Percentiles rank a stretch among this genome's conserved stretches.
These are phyloP conservation scores for Microsporum ferrugineum DNA, from an alignment of 2,329 filamentous ascomycete genomes.

Conservation along the genomic window DNA sequence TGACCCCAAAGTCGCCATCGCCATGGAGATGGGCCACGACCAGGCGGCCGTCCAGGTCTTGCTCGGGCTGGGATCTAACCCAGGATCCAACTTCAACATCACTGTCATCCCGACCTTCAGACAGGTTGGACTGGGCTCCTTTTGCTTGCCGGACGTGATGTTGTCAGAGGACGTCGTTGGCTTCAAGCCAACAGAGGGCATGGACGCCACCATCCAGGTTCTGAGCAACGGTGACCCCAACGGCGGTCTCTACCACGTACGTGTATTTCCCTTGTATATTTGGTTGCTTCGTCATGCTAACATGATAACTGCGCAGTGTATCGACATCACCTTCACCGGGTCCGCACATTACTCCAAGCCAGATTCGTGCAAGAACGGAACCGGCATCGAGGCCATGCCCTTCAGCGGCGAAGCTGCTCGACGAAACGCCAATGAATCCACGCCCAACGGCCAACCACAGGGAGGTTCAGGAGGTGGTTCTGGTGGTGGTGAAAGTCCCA, in stretches of 20 bases:
- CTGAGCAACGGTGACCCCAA: constrained; percentile 50
- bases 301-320: constrained; percentile 42
- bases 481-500: constrained; percentile 15
- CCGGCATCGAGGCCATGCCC: constrained; percentile 40
- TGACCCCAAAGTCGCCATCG: constrained; percentile 39
- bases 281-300: background rate
- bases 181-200: constrained; percentile 47
- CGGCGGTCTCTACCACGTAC: constrained; percentile 55
- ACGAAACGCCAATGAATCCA: constrained; percentile 37
- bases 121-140: constrained; percentile 49
- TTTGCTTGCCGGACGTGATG: constrained; percentile 53
- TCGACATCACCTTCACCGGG: constrained; percentile 57
- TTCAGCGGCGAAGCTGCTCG: constrained; percentile 29
- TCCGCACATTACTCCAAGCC: constrained; percentile 37
- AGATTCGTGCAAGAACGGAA: constrained; percentile 48
- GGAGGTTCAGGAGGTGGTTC: background rate
- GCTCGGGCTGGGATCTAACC: constrained; percentile 42
- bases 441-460: constrained; percentile 24
- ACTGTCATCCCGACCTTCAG: constrained; percentile 51
- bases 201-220: constrained; percentile 57
- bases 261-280: constrained; percentile 14
- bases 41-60: constrained; percentile 44
- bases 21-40: constrained; percentile 42
- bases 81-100: constrained; percentile 55
- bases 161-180: constrained; percentile 24